Base-by-base conservation (phyloP, 208 protist species). In the Leishmania amazonensis region DNA sequence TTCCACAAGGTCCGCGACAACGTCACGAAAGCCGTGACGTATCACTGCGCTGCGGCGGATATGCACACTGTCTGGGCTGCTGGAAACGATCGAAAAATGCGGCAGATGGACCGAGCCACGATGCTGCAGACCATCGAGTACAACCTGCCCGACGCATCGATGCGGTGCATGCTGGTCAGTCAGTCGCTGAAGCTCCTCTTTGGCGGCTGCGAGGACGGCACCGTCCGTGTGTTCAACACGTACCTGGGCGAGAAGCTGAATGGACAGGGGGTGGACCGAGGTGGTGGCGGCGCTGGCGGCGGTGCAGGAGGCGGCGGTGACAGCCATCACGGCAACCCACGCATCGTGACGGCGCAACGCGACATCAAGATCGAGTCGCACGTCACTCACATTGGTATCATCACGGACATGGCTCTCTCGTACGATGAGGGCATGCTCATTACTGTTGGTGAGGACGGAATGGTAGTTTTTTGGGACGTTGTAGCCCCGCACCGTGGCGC, bases 371-470 rank as follows among this genome's bases (percentile, higher is more conserved):
- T 97, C 77, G 96, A 98, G 87, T 86, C 91, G 47, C 93, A 97
- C 85, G 83, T 80, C 77, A 93, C 93, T 0, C 98, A 99, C 86
- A 85, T 87, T 38, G 96, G 93, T 45, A 45, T 88, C 67, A 91
- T 99, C 35, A 93, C 90, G 21, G 86, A 88, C n/a, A 87, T 99
- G 49, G 84, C 85, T 24, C 80, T 99, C 42, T 95, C 96, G 11
- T 94, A 90, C 83, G 98, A 99, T 81, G 98, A 99, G 76, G 81
- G 85, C 24, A 89, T 97, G 81, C 88, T 99, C n/a, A 93, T 99
- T 81, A 98, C 96, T 49, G 95, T 94, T 15, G 95, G 97, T 71
- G 97, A 99, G 40, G 98, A 99, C 83, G 96, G 98, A 54, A 88
- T 91, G 47, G 88, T 99, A 28, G 92, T 96, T 54, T 94, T 98